phyloP scores from a whole-genome alignment of 129 eudicot genomes.

The Centaurea solstitialis region DNA sequence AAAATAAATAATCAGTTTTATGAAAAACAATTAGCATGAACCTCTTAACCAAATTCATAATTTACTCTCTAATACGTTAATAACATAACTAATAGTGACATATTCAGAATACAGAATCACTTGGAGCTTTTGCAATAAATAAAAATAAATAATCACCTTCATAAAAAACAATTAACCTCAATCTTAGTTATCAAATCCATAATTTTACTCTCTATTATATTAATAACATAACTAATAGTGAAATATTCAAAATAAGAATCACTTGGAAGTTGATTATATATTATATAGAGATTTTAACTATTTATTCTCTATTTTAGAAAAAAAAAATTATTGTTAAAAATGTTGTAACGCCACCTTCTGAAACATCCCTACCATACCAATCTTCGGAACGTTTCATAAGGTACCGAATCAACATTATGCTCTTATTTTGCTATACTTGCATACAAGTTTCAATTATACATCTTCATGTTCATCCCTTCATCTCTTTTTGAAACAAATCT shows the following conservation, averaged over 20 bases:
- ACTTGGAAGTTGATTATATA: not conserved
- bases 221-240: not conserved
- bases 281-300: not conserved
- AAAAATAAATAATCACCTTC: no score
- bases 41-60: no score
- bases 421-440: slow-evolving; percentile 10
- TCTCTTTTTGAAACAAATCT: slow-evolving; percentile 61
- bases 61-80: no score
- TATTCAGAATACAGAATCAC: no score
- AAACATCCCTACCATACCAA: not conserved
- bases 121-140: not conserved
- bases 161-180: no score
- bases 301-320: not conserved
- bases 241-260: not conserved
- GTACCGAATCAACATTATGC: not conserved
- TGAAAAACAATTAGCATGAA: no score
- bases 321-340: not conserved
- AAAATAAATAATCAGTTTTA: no score
- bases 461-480: slow-evolving; percentile 29
- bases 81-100: no score
- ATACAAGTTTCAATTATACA: slow-evolving; percentile 9
- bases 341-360: not conserved
- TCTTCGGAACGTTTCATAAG: not conserved
- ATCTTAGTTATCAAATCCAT: no score
- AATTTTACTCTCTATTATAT: not conserved